Evolutionary conservation across 106 monocot genomes (phyloP), one percentile per base, ranked within the genome.

Genomic region (Allium sativum): DNA sequence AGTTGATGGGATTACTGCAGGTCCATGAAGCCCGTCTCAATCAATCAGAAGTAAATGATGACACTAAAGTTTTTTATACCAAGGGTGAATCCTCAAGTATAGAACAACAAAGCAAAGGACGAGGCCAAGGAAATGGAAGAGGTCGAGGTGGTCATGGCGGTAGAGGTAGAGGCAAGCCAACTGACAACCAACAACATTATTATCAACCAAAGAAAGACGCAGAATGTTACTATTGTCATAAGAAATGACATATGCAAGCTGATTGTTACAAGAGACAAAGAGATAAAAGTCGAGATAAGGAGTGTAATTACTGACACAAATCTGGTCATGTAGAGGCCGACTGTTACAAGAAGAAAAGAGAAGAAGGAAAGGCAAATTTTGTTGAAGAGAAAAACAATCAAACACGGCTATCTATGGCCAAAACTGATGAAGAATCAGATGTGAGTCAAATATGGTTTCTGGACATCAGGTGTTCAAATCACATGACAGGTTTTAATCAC

Each of bases 361-460:
- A n/a, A n/a, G n/a, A n/a, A n/a, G n/a, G n/a, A n/a, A n/a, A n/a
- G n/a, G n/a, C n/a, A n/a, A n/a, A n/a, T n/a, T n/a, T n/a, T n/a
- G n/a, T n/a, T n/a, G n/a, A n/a, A n/a, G n/a, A 51, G 11, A n/a
- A 11, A 51, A 51, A n/a, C n/a, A 2, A n/a, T 51, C n/a, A n/a
- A 51, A 51, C 13, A 51, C 13, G n/a, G n/a, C 13, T 12, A 51
- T n/a, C 2, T 12, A 12, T n/a, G 50, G 50, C 50, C 50, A 51
- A 51, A 51, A 51, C 50, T n/a, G 50, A 4, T 51, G 50, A 51
- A 51, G 50, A 51, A 51, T 51, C 50, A 4, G 50, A 51, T 51
- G 50, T 51, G 50, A 51, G n/a, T 51, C 50, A 51, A 51, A 51
- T 51, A 11, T 51, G 50, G 50, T 51, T 51, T 51, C n/a, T 51